Evolutionary conservation across 345 rosid genomes (phyloP).

Genomic region (Camelina neglecta): DNA sequence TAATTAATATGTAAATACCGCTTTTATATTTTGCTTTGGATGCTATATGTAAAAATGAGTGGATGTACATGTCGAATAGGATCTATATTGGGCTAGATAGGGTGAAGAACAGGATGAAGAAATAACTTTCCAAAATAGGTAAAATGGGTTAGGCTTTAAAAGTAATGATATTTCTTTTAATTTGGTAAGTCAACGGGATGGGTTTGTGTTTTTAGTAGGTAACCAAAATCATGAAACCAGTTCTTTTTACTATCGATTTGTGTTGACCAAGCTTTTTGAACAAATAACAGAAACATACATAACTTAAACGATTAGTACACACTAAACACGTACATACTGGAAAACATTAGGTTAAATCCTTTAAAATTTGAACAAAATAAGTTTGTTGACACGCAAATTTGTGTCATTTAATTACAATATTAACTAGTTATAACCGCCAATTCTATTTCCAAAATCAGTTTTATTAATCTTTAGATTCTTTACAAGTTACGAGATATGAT

Average conservation of each 20-base stretch:
- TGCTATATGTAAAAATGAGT: slow-evolving; percentile 21
- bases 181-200: slow-evolving; percentile 40
- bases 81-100: slow-evolving; percentile 17
- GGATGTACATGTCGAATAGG: slow-evolving; percentile 24
- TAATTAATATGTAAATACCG: background rate
- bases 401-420: background rate
- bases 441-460: background rate
- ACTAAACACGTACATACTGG: background rate
- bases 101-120: slow-evolving; percentile 33
- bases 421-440: background rate
- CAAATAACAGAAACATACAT: slow-evolving; percentile 15
- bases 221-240: background rate
- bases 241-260: background rate
- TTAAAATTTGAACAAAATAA: background rate
- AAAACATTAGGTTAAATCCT: background rate
- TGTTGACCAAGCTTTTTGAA: slow-evolving; percentile 23
- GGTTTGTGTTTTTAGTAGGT: slow-evolving; percentile 4
- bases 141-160: slow-evolving; percentile 45
- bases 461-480: too few relatives aligned
- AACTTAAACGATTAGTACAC: background rate
- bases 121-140: slow-evolving; percentile 39
- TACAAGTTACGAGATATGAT: background rate
- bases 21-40: background rate
- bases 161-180: slow-evolving; percentile 23
- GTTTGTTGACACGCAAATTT: slow-evolving; percentile 14